phyloP scores from a whole-genome alignment of 768 basidiomycete species.

The Termitomyces sp. region DNA sequence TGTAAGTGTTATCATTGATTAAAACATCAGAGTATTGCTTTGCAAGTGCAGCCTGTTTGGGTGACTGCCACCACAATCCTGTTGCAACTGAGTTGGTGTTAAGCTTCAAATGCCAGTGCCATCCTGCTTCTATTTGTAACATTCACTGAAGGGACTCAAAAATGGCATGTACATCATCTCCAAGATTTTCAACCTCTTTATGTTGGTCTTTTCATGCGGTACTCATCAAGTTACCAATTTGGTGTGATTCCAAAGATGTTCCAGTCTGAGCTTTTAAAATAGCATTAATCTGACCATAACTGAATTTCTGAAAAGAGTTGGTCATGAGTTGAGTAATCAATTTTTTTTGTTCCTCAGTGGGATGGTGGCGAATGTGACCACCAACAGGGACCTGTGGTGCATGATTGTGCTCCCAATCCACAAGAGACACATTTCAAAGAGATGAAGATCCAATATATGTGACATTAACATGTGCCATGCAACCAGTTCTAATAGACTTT shows the following conservation, averaged over 20 bases:
- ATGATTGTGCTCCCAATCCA: conserved; percentile 22
- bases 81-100: conserved; percentile 14
- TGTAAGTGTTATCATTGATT: conserved; percentile 28
- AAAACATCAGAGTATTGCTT: conserved; percentile 23
- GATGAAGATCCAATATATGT: conserved; percentile 2
- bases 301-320: conserved; percentile 8
- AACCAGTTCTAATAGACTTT: conserved; percentile 17
- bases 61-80: conserved; percentile 29
- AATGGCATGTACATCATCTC: conserved; percentile 25
- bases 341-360: conserved; percentile 15
- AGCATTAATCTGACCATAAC: conserved; percentile 11
- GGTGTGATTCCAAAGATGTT: conserved; percentile 22
- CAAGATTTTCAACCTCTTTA: conserved; percentile 16
- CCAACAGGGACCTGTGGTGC: conserved; percentile 14
- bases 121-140: conserved; percentile 8
- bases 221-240: conserved; percentile 27
- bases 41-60: conserved; percentile 21
- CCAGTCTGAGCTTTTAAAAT: conserved; percentile 11
- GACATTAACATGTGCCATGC: conserved; percentile 22
- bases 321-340: conserved; percentile 7
- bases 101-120: conserved; percentile 19
- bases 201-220: conserved; percentile 12
- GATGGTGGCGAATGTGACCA: conserved; percentile 5
- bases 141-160: conserved; percentile 15
- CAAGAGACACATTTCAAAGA: conserved; percentile 15